Base-by-base conservation (phyloP, 2,329 filamentous ascomycete genomes). In the Fusarium dimerum region DNA sequence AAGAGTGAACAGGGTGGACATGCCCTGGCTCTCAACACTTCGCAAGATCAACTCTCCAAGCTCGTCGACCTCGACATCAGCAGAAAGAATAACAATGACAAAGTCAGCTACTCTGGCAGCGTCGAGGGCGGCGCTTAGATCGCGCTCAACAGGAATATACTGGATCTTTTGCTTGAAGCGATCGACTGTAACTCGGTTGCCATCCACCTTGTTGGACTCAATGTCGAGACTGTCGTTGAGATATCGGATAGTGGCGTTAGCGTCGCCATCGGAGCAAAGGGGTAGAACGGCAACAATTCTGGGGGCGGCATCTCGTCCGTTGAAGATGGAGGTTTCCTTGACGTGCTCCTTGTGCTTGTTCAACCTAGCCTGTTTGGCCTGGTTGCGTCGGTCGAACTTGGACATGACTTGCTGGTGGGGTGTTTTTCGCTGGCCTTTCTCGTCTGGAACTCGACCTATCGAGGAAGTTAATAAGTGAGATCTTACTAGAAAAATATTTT, bases 401-500 rank as follows among this genome's bases (percentile, higher is more conserved):
- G 92, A 96, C 90, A 97, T 93, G 75, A 97, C 85, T 76, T 96
- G 91, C 71, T 99, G 94, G 71, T 96, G 91, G 50, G 90, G 90
- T 15, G 93, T 96, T 73, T 90, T 95, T 67, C 93, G 86, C 64
- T 80, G 79, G 55, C 87, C 87, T 65, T 81, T 84, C 68, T 96
- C 89, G 66, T 84, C 77, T 50, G 80, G 87, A 45, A 93, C 82
- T 73, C 94, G 94, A 69, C 92, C 90, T 94, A 29, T 18, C 15
- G 3, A 40, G 13, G 2, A 51, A 16, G 18, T 17, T 13, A 30
- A 15, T 30, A 39, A 36, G 43, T 40, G 15, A 18, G 20, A 26
- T 26, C 43, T 58, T 47, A 32, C 44, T 41, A 36, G 32, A 36
- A 36, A 36, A 36, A 36, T 15, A 36, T 45, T 44, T 45, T 44